Evolutionary conservation across 352 stramenopile genomes (phyloP).

Genomic region (Blastocystis sp.): DNA sequence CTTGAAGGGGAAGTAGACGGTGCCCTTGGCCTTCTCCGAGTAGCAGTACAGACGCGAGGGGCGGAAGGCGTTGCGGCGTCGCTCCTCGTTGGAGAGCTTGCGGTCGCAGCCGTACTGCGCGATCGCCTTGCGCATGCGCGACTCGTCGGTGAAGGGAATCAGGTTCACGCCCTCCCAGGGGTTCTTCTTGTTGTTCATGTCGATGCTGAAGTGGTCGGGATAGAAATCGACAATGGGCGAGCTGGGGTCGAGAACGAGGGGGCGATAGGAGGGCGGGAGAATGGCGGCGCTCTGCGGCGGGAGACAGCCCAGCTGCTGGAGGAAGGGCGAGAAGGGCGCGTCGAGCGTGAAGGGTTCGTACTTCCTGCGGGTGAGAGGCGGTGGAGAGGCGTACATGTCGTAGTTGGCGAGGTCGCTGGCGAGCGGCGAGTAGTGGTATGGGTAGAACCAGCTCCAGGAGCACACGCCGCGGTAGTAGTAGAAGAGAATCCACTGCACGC

Average conservation of each 20-base stretch:
- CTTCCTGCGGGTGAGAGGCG: constrained; percentile 82
- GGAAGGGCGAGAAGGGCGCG: constrained; percentile 93
- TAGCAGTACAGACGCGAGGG: constrained; percentile 84
- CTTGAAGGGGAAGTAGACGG: constrained; percentile 20
- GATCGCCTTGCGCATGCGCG: constrained; percentile 88
- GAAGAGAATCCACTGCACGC: constrained; percentile 96
- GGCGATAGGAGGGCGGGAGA: constrained; percentile 83
- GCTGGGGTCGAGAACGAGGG: constrained; percentile 90
- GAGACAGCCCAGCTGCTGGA: constrained; percentile 96
- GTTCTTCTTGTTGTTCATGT: constrained; percentile 93
- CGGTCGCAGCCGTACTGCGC: constrained; percentile 86
- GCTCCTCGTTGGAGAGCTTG: constrained; percentile 87
- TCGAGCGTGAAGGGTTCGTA: constrained; percentile 86
- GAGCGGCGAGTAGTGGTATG: constrained; percentile 97
- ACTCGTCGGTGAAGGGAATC: constrained; percentile 95
- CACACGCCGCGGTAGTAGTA: constrained; percentile 99
- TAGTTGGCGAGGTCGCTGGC: constrained; percentile 86
- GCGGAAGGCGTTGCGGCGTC: constrained; percentile 84
- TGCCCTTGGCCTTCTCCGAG: constrained; percentile 78
- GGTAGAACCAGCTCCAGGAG: constrained; percentile 99
- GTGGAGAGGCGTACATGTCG: constrained; percentile 7
- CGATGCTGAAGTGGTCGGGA: constrained; percentile 81
- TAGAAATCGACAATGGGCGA: constrained; percentile 96
- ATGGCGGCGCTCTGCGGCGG: constrained; percentile 89
- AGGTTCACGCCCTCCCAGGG: constrained; percentile 98